Evolutionary conservation across 2,329 filamentous ascomycete genomes (phyloP).

Genomic region (Didymella segeticola): DNA sequence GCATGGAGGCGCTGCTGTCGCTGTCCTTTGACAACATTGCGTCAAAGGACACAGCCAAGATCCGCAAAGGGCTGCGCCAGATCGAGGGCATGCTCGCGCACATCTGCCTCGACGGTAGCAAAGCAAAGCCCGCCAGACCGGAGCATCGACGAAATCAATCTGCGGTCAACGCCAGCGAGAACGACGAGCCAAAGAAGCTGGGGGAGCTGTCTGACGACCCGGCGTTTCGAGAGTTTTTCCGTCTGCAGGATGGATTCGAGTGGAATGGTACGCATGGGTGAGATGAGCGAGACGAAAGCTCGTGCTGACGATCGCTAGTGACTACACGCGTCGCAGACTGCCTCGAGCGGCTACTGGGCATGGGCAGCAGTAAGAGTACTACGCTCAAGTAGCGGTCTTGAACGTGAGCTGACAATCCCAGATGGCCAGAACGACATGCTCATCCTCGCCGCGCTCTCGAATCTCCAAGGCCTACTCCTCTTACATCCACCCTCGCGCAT

Average conservation of each 20-base stretch:
- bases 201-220: conserved; percentile 78
- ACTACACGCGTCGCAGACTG: conserved; percentile 84
- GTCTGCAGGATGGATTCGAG: conserved; percentile 94
- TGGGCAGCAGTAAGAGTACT: conserved; percentile 63
- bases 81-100: conserved; percentile 93
- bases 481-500: conserved; percentile 89
- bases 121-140: conserved; percentile 41
- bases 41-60: conserved; percentile 86
- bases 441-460: conserved; percentile 84
- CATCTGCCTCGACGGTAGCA: conserved; percentile 76
- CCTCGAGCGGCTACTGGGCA: conserved; percentile 84
- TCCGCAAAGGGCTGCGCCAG: conserved; percentile 91
- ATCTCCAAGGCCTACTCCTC: conserved; percentile 86
- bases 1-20: conserved; percentile 89
- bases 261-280: conserved; percentile 73
- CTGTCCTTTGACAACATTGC: conserved; percentile 96
- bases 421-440: conserved; percentile 86
- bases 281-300: not conserved
- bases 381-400: not conserved
- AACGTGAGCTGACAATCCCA: conserved; percentile 27
- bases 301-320: conserved; percentile 56
- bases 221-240: conserved; percentile 94
- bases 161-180: conserved; percentile 44
- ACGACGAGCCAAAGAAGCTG: conserved; percentile 58
- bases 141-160: conserved; percentile 47